These are phyloP conservation scores for Aquilaria sinensis DNA, from an alignment of 345 rosid genomes.

Conservation along the genomic window DNA sequence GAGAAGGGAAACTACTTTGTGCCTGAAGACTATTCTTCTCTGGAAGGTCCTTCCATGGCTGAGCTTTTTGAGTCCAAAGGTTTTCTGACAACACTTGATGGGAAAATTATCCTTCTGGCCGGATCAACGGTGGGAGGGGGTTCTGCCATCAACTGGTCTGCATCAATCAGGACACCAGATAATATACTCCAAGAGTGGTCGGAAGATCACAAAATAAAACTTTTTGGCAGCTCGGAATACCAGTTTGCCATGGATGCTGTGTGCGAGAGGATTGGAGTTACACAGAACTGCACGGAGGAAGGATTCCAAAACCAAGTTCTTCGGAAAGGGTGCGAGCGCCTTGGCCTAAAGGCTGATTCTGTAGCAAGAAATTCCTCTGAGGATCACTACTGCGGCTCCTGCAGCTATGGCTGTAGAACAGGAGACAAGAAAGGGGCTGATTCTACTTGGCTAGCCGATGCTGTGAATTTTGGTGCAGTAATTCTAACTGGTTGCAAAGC, in stretches of 20 bases:
- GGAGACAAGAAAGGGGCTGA: constrained; percentile 64
- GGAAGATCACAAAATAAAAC: constrained; percentile 31
- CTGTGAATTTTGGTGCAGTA: constrained; percentile 43
- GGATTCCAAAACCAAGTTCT: constrained; percentile 65
- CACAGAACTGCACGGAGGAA: constrained; percentile 34
- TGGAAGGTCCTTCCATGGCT: constrained; percentile 59
- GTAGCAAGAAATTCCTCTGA: constrained; percentile 46
- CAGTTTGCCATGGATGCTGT: constrained; percentile 48
- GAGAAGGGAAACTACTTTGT: constrained; percentile 71
- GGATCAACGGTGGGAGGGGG: constrained; percentile 72
- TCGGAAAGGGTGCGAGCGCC: constrained; percentile 59
- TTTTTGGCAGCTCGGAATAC: constrained; percentile 35
- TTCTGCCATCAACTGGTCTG: constrained; percentile 63
- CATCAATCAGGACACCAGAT: constrained; percentile 44
- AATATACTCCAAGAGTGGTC: constrained; percentile 53
- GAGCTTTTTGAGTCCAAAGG: constrained; percentile 48
- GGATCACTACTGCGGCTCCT: constrained; percentile 59
- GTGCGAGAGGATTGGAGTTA: constrained; percentile 45
- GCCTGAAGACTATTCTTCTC: constrained; percentile 40
- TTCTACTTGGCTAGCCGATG: constrained; percentile 64
- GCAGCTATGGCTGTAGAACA: constrained; percentile 49
- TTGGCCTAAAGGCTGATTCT: constrained; percentile 38
- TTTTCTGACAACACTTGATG: constrained; percentile 34
- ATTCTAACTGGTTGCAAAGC: constrained; percentile 55
- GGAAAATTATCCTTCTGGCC: constrained; percentile 38